phyloP scores from a whole-genome alignment of 352 stramenopile species.

The Pythium aquatile region DNA sequence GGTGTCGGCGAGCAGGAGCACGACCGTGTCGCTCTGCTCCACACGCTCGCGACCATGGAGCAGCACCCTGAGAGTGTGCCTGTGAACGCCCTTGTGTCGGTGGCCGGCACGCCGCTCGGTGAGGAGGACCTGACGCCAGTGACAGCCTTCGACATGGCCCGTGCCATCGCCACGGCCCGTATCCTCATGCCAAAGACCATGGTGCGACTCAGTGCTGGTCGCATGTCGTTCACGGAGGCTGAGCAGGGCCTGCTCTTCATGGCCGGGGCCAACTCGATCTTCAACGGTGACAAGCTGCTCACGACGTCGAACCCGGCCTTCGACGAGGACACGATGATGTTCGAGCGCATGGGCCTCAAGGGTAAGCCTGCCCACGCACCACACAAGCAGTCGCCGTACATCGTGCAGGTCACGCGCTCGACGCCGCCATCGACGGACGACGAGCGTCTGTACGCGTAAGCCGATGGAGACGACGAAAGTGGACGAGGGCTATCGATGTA shows the following conservation, averaged over 20 bases:
- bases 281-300: conserved; percentile 97
- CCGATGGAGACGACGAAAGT: conserved; percentile 22
- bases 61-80: conserved; percentile 96
- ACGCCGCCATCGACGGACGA: conserved; percentile 36
- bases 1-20: conserved; percentile 94
- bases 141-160: conserved; percentile 96
- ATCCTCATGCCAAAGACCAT: conserved; percentile 98
- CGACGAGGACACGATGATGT: conserved; percentile 94
- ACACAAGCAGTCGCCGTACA: conserved; percentile 80
- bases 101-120: conserved; percentile 94
- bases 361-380: conserved; percentile 95
- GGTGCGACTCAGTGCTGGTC: conserved; percentile 95
- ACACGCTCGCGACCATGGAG: conserved; percentile 95
- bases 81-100: conserved; percentile 95
- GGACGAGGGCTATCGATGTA: conserved; percentile 1
- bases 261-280: conserved; percentile 98
- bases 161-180: conserved; percentile 96
- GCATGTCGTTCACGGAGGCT: conserved; percentile 95
- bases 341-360: conserved; percentile 93
- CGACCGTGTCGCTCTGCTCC: conserved; percentile 94
- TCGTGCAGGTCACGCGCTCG: conserved; percentile 81
- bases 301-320: conserved; percentile 97
- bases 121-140: conserved; percentile 87
- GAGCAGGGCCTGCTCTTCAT: conserved; percentile 98
- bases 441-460: conserved; percentile 63